phyloP scores from a whole-genome alignment of 768 basidiomycete species.

The Fistulinella prunicolor region DNA sequence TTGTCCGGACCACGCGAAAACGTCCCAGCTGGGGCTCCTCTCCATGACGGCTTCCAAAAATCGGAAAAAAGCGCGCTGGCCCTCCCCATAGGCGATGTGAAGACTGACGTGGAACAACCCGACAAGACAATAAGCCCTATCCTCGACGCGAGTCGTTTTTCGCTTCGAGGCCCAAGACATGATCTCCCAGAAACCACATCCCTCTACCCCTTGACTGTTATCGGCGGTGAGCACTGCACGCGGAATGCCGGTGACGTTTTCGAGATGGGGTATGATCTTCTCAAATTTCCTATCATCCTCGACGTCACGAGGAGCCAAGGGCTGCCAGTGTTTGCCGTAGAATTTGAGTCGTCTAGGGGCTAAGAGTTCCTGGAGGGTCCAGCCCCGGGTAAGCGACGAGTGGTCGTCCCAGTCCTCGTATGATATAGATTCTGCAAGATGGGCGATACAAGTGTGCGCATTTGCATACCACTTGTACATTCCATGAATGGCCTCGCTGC shows the following conservation, averaged over 20 bases:
- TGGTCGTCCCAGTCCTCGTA: not conserved
- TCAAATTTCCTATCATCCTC: not conserved
- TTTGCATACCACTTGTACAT: slow-evolving; percentile 27
- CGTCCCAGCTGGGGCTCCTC: slow-evolving; percentile 3
- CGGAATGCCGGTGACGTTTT: slow-evolving; percentile 2
- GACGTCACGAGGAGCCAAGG: not conserved
- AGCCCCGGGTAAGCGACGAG: slow-evolving; percentile 15
- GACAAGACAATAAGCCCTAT: slow-evolving; percentile 21
- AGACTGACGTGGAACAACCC: slow-evolving; percentile 17
- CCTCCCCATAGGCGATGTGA: slow-evolving; percentile 24
- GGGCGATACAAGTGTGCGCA: slow-evolving; percentile 17
- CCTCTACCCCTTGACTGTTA: not conserved
- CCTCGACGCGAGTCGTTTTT: slow-evolving; percentile 22
- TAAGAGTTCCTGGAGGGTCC: slow-evolving; percentile 13
- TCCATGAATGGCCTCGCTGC: slow-evolving; percentile 18
- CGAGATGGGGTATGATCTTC: not conserved
- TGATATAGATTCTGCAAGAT: slow-evolving; percentile 7
- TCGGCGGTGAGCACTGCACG: not conserved
- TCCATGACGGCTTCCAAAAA: slow-evolving; percentile 9
- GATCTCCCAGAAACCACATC: slow-evolving; percentile 5
- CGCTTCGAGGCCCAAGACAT: slow-evolving; percentile 23
- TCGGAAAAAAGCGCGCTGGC: slow-evolving; percentile 16
- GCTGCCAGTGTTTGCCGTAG: slow-evolving; percentile 14
- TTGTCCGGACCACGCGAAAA: slow-evolving; percentile 16
- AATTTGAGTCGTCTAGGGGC: slow-evolving; percentile 20